A percentile compares a stretch with the other conserved stretches of the same genome.
Evolutionary conservation across 2,329 filamentous ascomycete species (phyloP).

Genomic region (Epichloe uncinata): DNA sequence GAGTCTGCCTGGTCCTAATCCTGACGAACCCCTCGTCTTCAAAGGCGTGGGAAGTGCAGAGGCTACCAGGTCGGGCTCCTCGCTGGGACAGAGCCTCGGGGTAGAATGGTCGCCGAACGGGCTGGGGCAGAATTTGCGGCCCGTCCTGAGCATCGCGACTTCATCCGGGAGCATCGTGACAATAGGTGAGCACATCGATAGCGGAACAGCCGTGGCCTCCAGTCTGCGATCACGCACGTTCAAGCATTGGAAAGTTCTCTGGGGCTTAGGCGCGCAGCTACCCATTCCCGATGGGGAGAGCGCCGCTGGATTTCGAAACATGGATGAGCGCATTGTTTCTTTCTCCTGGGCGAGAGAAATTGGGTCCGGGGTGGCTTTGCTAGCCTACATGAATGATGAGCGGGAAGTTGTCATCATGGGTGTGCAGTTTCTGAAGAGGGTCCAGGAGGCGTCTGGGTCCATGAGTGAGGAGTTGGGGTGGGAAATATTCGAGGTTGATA

Average conservation of each 20-base stretch:
- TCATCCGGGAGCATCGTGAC: conserved; percentile 36
- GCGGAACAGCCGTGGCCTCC: conserved; percentile 13
- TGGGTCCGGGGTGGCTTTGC: conserved; percentile 26
- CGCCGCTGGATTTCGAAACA: conserved; percentile 18
- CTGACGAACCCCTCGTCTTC: conserved; percentile 18
- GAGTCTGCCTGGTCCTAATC: conserved; percentile 15
- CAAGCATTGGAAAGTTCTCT: conserved; percentile 39
- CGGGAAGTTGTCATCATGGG: conserved; percentile 37
- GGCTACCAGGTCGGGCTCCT: conserved; percentile 33
- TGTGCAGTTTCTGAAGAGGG: conserved; percentile 25
- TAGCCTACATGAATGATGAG: conserved; percentile 39
- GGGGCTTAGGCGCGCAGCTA: conserved; percentile 40
- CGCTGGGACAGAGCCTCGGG: conserved; percentile 40
- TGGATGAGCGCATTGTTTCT: conserved; percentile 32
- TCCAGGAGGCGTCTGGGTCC: conserved; percentile 8
- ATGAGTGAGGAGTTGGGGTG: conserved; percentile 25
- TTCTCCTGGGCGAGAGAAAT: conserved; percentile 40
- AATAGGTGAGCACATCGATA: conserved; percentile 34
- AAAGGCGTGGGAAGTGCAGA: conserved; percentile 31
- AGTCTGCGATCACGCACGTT: conserved; percentile 26
- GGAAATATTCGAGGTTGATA: conserved; percentile 35
- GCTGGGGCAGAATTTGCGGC: conserved; percentile 39
- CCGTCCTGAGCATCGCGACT: conserved; percentile 37
- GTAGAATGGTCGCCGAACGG: conserved; percentile 46
- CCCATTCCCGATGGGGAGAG: conserved; percentile 31